A percentile compares a stretch with the other conserved stretches of the same genome.
Evolutionary conservation across 306 rosid species (phyloP).

Genomic region (Notholithocarpus densiflorus): DNA sequence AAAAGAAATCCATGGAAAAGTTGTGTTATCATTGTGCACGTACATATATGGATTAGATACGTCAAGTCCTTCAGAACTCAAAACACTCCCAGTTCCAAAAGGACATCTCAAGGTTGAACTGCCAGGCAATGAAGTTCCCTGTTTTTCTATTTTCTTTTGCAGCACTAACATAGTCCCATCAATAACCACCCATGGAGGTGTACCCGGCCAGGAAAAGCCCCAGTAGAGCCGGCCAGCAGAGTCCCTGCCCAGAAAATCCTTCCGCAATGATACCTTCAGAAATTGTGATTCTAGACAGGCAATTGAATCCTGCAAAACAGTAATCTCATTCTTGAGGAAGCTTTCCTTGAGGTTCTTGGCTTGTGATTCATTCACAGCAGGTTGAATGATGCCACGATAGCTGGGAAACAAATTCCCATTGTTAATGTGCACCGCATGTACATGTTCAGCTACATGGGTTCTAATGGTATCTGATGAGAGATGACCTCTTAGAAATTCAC

Average conservation of each 20-base stretch:
- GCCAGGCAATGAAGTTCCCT: constrained; percentile 4
- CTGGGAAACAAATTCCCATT: neutral
- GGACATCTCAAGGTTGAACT: neutral
- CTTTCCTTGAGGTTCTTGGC: constrained; percentile 58
- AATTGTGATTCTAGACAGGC: constrained; percentile 53
- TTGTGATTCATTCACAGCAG: constrained; percentile 49
- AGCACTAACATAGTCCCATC: constrained; percentile 50
- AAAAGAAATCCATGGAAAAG: constrained; percentile 59
- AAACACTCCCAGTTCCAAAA: constrained; percentile 25
- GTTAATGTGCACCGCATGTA: neutral
- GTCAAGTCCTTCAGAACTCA: constrained; percentile 35
- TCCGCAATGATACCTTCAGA: constrained; percentile 61
- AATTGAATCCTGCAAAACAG: constrained; percentile 61
- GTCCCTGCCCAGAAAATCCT: constrained; percentile 82
- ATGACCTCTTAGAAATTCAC: neutral
- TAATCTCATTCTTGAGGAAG: constrained; percentile 52
- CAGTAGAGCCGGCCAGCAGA: constrained; percentile 73
- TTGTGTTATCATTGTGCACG: constrained; percentile 25
- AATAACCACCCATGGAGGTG: constrained; percentile 52
- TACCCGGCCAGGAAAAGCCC: constrained; percentile 52
- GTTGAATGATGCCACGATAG: neutral
- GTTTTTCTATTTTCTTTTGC: constrained; percentile 25
- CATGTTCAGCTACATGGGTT: neutral
- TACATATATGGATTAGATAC: constrained; percentile 29
- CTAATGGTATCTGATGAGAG: neutral